A percentile compares a stretch with the other conserved stretches of the same genome.
Evolutionary conservation across 345 rosid species (phyloP).

Genomic region (Garcia nutans): DNA sequence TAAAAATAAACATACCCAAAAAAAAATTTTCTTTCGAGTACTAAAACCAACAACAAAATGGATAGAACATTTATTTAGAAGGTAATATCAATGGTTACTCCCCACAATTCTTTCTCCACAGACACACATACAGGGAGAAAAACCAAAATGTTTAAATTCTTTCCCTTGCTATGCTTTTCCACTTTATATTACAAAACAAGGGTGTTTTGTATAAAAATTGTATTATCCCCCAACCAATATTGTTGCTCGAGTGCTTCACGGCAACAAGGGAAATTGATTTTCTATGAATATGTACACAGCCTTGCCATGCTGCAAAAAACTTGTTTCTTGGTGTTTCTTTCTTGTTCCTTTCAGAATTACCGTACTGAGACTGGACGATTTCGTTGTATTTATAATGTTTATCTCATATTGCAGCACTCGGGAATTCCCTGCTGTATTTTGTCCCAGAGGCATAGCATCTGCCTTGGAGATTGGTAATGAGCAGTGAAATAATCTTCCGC

Average conservation of each 20-base stretch:
- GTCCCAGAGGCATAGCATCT: slow-evolving; percentile 93
- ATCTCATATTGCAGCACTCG: slow-evolving; percentile 89
- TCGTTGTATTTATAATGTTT: slow-evolving; percentile 14
- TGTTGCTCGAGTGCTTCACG: not conserved
- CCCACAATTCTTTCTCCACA: not conserved
- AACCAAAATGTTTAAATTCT: not conserved
- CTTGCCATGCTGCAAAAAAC: slow-evolving; percentile 10
- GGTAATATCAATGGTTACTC: not conserved
- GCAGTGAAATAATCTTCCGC: slow-evolving; percentile 75
- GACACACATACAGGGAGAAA: not conserved
- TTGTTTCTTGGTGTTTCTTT: not conserved
- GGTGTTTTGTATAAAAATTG: not conserved
- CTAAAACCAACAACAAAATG: too few relatives aligned
- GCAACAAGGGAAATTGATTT: not conserved
- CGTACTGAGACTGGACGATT: not conserved
- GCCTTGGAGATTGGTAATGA: slow-evolving; percentile 96
- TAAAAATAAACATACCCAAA: not conserved
- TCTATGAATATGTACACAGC: slow-evolving; percentile 21
- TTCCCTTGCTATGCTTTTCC: not conserved
- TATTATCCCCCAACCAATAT: not conserved
- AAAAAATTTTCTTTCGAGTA: too few relatives aligned
- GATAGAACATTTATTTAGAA: too few relatives aligned
- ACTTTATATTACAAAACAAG: not conserved
- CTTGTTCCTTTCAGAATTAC: not conserved
- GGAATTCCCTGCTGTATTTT: slow-evolving; percentile 58